phyloP scores from a whole-genome alignment of 352 stramenopile genomes.

The Phytopythium aichiense region DNA sequence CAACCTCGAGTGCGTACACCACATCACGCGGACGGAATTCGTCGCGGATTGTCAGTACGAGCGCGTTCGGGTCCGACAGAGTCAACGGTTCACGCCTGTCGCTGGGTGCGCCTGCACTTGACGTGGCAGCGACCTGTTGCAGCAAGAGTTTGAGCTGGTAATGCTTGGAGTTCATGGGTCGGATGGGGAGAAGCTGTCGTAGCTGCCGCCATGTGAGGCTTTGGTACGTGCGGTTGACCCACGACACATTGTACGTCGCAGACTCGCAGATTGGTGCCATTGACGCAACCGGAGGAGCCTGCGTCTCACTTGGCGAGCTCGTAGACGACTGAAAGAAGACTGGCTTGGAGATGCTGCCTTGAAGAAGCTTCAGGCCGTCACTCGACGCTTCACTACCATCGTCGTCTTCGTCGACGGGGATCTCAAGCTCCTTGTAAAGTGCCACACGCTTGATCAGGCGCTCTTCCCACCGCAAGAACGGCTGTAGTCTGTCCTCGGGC shows the following conservation, averaged over 20 bases:
- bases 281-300: not conserved
- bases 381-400: not conserved
- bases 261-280: constrained; percentile 22
- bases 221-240: constrained; percentile 47
- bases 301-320: not conserved
- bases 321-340: constrained; percentile 7
- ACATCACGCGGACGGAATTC: constrained; percentile 9
- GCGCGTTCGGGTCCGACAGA: constrained; percentile 27
- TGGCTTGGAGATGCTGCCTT: constrained; percentile 28
- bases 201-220: constrained; percentile 44
- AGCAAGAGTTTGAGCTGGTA: constrained; percentile 50
- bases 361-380: constrained; percentile 16
- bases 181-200: constrained; percentile 48
- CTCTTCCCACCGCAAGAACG: constrained; percentile 59
- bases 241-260: constrained; percentile 49
- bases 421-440: constrained; percentile 43
- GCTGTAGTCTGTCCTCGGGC: constrained; percentile 47
- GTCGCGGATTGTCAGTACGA: constrained; percentile 33
- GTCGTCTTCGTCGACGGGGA: not conserved
- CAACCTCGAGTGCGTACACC: constrained; percentile 45
- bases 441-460: constrained; percentile 55
- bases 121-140: constrained; percentile 2
- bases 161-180: constrained; percentile 67
- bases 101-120: not conserved
- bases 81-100: constrained; percentile 1